These are phyloP conservation scores for Planoprotostelium fungivorum DNA, from an alignment of 78 protist species.

Conservation along the genomic window DNA sequence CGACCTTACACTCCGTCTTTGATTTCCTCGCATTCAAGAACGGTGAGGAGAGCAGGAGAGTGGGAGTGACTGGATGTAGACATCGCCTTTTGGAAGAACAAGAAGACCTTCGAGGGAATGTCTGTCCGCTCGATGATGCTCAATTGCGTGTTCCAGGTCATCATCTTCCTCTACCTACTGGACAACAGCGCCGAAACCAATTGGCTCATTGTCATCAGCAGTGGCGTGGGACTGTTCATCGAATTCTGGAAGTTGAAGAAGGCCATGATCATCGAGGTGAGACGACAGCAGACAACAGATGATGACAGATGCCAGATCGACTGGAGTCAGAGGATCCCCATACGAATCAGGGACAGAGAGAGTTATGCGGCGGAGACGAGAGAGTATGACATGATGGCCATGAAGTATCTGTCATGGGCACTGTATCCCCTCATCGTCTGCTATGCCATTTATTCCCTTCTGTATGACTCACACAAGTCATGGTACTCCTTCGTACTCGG, in stretches of 20 bases:
- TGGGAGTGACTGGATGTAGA: conserved; percentile 27
- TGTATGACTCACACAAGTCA: conserved; percentile 76
- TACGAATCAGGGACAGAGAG: conserved; percentile 15
- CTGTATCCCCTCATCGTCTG: conserved; percentile 72
- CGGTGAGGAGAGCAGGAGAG: conserved; percentile 33
- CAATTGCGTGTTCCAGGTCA: conserved; percentile 22
- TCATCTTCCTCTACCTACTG: conserved; percentile 89
- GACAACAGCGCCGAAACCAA: conserved; percentile 82
- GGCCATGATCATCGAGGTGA: conserved; percentile 50
- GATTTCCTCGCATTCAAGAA: conserved; percentile 96
- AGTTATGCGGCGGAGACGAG: conserved; percentile 56
- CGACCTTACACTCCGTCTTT: conserved; percentile 87
- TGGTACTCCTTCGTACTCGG: conserved; percentile 59
- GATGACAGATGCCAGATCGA: background rate
- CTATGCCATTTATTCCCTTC: conserved; percentile 80
- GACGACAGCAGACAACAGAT: background rate
- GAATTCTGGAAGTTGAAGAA: conserved; percentile 91
- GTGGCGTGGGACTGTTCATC: conserved; percentile 70
- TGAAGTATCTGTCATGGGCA: conserved; percentile 65
- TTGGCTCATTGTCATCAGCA: conserved; percentile 59
- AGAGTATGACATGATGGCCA: conserved; percentile 78
- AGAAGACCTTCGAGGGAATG: conserved; percentile 85
- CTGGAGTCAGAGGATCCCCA: background rate
- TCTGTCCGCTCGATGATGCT: conserved; percentile 67
- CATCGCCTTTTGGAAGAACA: conserved; percentile 87